These are phyloP conservation scores for Pilobolus umbonatus DNA, from an alignment of 192 early-diverging fungal genomes.

Conservation along the genomic window DNA sequence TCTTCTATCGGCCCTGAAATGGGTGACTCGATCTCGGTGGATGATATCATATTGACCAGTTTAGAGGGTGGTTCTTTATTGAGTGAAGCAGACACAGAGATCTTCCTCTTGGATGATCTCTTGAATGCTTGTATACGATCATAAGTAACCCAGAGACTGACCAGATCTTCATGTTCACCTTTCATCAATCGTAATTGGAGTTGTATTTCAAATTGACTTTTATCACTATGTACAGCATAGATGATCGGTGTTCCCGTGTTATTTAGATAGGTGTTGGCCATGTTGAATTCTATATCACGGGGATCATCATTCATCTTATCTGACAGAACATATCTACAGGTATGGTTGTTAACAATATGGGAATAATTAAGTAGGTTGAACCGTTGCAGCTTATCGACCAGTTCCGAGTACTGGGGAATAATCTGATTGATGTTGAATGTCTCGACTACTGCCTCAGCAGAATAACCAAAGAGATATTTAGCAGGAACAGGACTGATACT, in stretches of 20 bases:
- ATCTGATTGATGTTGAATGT: conserved; percentile 47
- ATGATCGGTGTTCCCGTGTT: conserved; percentile 35
- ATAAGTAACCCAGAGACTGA: conserved; percentile 61
- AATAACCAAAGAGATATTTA: conserved; percentile 61
- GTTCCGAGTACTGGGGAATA: conserved; percentile 51
- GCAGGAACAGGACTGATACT: conserved; percentile 53
- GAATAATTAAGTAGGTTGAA: not conserved
- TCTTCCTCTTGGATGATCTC: not conserved
- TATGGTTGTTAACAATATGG: conserved; percentile 11
- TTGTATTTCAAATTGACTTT: conserved; percentile 52
- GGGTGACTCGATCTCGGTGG: too few species aligned
- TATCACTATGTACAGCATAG: conserved; percentile 56
- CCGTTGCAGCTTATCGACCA: conserved; percentile 34
- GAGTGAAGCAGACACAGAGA: not conserved
- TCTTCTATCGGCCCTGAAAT: too few species aligned
- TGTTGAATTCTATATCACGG: not conserved
- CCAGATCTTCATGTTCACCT: conserved; percentile 40
- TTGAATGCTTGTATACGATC: conserved; percentile 42
- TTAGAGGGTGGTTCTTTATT: not conserved
- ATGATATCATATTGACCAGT: not conserved
- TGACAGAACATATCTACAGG: conserved; percentile 16
- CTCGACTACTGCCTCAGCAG: conserved; percentile 41
- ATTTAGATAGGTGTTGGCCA: not conserved
- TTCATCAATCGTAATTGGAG: conserved; percentile 56
- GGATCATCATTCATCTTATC: too few species aligned